Conservation (phyloP, 164 flowering plant genomes). For the Liriodendron chinense region DNA sequence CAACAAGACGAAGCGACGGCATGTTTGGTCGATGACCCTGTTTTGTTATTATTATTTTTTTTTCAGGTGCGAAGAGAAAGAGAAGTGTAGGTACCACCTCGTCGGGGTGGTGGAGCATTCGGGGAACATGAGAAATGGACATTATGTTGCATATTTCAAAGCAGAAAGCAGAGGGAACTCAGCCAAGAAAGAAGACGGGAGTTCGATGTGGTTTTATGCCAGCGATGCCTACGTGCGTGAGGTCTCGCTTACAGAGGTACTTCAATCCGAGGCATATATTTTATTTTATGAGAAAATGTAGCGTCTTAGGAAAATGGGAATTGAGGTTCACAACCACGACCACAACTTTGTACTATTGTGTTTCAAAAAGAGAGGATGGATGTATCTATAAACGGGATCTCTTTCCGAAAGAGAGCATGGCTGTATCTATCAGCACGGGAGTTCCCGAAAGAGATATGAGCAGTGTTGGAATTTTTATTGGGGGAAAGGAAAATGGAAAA, state of each 20-base stretch:
- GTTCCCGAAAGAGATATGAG: background rate
- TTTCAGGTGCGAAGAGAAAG: slow-evolving; percentile 49
- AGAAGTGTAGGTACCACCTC: slow-evolving; percentile 41
- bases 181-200: slow-evolving; percentile 18
- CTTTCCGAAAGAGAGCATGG: background rate
- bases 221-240: slow-evolving; percentile 73
- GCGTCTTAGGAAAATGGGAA: background rate
- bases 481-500: background rate
- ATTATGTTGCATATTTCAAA: slow-evolving; percentile 86
- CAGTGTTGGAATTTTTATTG: too few species aligned
- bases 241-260: slow-evolving; percentile 67
- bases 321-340: background rate
- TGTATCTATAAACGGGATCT: background rate
- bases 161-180: slow-evolving; percentile 31
- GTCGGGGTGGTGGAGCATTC: slow-evolving; percentile 86
- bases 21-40: background rate
- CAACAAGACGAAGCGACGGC: background rate
- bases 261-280: slow-evolving; percentile 80
- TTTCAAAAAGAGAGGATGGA: background rate
- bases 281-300: slow-evolving; percentile 62
- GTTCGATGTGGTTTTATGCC: slow-evolving; percentile 58
- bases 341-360: background rate
- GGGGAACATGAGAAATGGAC: slow-evolving; percentile 91
- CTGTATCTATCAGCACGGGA: background rate
- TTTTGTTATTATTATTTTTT: background rate